A percentile compares a stretch with the other conserved stretches of the same genome.
These are phyloP conservation scores for Ceratobasidium sp. DNA, from an alignment of 1,284 basidiomycete species.

Conservation along the genomic window DNA sequence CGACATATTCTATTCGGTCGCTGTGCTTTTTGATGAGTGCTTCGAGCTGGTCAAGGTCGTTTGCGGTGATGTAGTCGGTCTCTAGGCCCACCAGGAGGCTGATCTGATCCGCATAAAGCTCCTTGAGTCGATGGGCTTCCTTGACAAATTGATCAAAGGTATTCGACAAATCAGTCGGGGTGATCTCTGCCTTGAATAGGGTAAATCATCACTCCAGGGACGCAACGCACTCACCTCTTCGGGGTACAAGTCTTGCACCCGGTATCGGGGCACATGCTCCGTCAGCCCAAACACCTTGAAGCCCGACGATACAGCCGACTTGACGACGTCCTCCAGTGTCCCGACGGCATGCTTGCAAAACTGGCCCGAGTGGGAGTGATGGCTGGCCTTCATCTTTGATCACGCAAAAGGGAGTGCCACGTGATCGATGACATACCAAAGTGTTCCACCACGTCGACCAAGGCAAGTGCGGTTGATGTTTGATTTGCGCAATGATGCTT, in stretches of 20 bases:
- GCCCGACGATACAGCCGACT: slow-evolving; percentile 75
- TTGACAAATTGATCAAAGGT: slow-evolving; percentile 74
- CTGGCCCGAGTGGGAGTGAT: slow-evolving; percentile 96
- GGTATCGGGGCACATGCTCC: slow-evolving; percentile 94
- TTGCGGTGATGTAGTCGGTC: slow-evolving; percentile 83
- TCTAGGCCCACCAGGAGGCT: slow-evolving; percentile 88
- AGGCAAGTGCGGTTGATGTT: slow-evolving; percentile 11
- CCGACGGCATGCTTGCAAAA: slow-evolving; percentile 92
- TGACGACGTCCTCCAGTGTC: slow-evolving; percentile 78
- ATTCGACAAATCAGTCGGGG: slow-evolving; percentile 56
- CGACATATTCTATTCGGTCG: slow-evolving; percentile 81
- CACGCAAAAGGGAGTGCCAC: neutral
- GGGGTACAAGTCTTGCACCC: slow-evolving; percentile 84
- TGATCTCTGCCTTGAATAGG: slow-evolving; percentile 55
- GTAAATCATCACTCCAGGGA: neutral
- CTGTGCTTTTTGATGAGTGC: slow-evolving; percentile 55
- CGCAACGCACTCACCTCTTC: slow-evolving; percentile 76
- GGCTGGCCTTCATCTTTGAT: slow-evolving; percentile 54
- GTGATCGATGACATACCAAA: neutral
- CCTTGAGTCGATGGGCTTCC: slow-evolving; percentile 80
- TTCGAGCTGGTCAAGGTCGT: slow-evolving; percentile 68
- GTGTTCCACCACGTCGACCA: neutral
- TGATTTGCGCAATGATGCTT: slow-evolving; percentile 17
- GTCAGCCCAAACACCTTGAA: slow-evolving; percentile 88
- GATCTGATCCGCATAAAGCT: slow-evolving; percentile 65